Base-by-base conservation (phyloP, 2,329 filamentous ascomycete species). In the Pseudonectria buxi region DNA sequence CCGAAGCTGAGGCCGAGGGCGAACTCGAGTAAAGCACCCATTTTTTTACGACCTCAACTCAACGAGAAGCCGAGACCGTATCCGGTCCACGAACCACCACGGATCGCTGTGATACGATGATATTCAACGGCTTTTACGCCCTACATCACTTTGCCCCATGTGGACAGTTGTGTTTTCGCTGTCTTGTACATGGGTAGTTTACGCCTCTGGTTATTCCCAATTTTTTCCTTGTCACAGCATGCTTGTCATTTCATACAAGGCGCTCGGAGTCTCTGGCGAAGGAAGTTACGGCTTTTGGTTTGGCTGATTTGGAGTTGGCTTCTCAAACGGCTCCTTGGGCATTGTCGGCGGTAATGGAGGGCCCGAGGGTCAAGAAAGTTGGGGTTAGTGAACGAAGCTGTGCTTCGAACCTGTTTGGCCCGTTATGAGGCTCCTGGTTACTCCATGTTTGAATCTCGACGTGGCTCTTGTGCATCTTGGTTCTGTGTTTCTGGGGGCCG, bases 191-290 rank as follows among this genome's bases (percentile, higher is more conserved):
- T 39, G 43, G 53, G 39, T 42, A 49, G 41, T 35, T 40, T 45
- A 24, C 28, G 47, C 40, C 45, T 54, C 51, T 54, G 49, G 50
- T 51, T 57, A 52, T 50, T 53, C 43, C 52, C 46, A 54, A 51
- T 60, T 55, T 60, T 55, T 59, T 54, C 38, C 51, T 9, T 9
- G 5, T 22, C 18, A 22, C 47, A 56, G 55, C 56, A 61, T 57
- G 50, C 50, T 57, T 47, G 53, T 57, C 50, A 50, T 54, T 54
- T 62, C 52, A 57, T 53, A 59, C 55, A 59, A 44, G 62, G 62
- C 62, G 62, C 59, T 62, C 49, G 62, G 62, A 63, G 62, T 65
- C 53, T 50, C 44, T 50, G 58, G 58, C 51, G 55, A 54, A 56
- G 53, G 53, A 52, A 51, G 43, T 49, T 45, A 49, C 38, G 57